Evolutionary conservation across 805 yeast genomes (phyloP), one percentile per base, ranked within the genome.

Genomic region (Nakazawaea siamensis): DNA sequence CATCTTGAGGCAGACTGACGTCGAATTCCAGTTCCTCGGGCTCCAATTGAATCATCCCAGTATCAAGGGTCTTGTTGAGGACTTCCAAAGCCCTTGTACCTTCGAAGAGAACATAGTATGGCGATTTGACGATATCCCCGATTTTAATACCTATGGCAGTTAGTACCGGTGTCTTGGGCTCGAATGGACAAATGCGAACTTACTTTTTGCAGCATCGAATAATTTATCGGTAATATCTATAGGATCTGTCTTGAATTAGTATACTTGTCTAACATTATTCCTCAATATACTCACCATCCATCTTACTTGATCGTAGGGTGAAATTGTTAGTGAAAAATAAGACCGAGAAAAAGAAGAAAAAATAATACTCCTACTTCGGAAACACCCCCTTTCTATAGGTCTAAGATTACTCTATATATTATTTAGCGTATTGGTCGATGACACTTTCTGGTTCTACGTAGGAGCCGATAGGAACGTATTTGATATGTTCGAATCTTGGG

Each of bases 1-100:
- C 50, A 3, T 60, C 43, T 23, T 56, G 58, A 5, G 66, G 60
- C 4, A 38, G 31, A 2, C 60, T 48, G 15, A 73, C 55, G 44
- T 72, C 73, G 46, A 73, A 78, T 0, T 48, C 39, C 4, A 63
- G 40, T 24, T 77, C 83, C 2, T 57, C 68, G 1, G 47, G 43
- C 0, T 63, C 43, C 38, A 74, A 53, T 19, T 55, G 48, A n/a
- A 83, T 66, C 35, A 82, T 47, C 2, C 90, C 86, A 0, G 96
- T 76, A 52, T 90, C 98, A 46, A 90, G 64, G 42, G 71, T 73
- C 9, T 66, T 62, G 50, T 85, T 85, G 38, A 76, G 66, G 11
- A 80, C 68, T 53, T 88, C 97, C 41, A 86, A 60, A 0, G 97
- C 95, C 44, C 88, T 78, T 1, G 96, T 83, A 0, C 96, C 94